Evolutionary conservation across 176 grass and related monocot genomes (phyloP).

Genomic region (Paspalum vaginatum): DNA sequence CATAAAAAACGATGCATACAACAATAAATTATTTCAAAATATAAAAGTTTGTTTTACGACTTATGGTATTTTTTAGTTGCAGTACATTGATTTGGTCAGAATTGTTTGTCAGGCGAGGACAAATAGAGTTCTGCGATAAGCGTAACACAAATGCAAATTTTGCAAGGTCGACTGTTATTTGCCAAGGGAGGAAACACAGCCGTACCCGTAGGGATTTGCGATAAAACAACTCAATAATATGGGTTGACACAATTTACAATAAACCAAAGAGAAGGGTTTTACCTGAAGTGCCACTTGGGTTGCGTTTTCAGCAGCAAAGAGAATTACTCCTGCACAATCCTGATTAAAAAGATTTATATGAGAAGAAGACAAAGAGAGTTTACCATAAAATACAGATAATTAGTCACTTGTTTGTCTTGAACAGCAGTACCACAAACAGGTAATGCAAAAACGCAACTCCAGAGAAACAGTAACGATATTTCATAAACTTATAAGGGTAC

Average conservation of each 20-base stretch:
- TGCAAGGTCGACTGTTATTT: constrained; percentile 8
- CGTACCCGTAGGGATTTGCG: background rate
- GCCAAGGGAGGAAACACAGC: background rate
- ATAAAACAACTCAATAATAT: background rate
- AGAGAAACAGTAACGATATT: constrained; percentile 6
- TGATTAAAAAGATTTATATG: constrained; percentile 32
- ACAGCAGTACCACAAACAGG: constrained; percentile 13
- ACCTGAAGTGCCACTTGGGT: constrained; percentile 98
- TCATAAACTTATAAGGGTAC: constrained; percentile 40
- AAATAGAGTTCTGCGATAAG: background rate
- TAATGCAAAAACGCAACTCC: constrained; percentile 9
- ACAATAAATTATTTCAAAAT: constrained; percentile 11
- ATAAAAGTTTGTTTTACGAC: background rate
- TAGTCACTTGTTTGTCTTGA: constrained; percentile 23
- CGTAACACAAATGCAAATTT: background rate
- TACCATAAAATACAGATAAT: constrained; percentile 18
- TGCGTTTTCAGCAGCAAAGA: constrained; percentile 89
- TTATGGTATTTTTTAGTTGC: background rate
- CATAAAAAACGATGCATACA: constrained; percentile 22
- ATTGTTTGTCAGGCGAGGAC: background rate
- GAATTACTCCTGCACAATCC: constrained; percentile 97
- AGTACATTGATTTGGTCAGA: background rate
- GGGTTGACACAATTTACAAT: background rate
- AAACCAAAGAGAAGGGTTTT: constrained; percentile 31
- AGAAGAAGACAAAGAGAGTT: constrained; percentile 35